Percentiles rank a stretch among this genome's conserved stretches.
Evolutionary conservation across 2,329 filamentous ascomycete species (phyloP).

Genomic region (Epichloe glyceriae): DNA sequence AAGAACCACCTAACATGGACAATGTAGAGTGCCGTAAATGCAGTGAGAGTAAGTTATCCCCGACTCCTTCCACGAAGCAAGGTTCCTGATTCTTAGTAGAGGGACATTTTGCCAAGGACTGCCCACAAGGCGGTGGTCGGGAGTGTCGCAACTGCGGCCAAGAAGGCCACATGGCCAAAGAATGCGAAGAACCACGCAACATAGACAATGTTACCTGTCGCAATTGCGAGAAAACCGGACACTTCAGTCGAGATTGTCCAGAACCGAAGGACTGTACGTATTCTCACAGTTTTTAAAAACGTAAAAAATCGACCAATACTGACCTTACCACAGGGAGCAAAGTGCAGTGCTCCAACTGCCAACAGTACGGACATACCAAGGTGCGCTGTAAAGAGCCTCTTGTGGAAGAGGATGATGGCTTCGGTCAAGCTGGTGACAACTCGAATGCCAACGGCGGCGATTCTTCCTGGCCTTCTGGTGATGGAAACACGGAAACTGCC

Average conservation of each 20-base stretch:
- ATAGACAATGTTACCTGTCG: conserved; percentile 41
- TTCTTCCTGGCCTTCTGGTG: conserved; percentile 2
- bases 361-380: conserved; percentile 26
- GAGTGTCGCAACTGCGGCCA: conserved; percentile 50
- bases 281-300: background rate
- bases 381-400: conserved; percentile 22
- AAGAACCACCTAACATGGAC: conserved; percentile 47
- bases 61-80: background rate
- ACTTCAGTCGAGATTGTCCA: conserved; percentile 49
- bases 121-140: conserved; percentile 44
- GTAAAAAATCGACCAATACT: background rate
- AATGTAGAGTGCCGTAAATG: conserved; percentile 55
- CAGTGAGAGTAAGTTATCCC: conserved; percentile 36
- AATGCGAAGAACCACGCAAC: conserved; percentile 35
- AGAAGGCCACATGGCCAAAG: conserved; percentile 43
- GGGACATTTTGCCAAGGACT: conserved; percentile 52
- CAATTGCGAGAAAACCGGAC: conserved; percentile 46
- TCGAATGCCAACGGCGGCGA: conserved; percentile 2
- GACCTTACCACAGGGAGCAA: conserved; percentile 20
- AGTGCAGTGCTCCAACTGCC: conserved; percentile 26
- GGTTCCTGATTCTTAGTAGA: conserved; percentile 19
- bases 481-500: background rate
- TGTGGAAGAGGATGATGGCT: conserved; percentile 8
- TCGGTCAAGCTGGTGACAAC: conserved; percentile 5
- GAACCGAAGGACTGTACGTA: conserved; percentile 33